Evolutionary conservation across 805 yeast genomes (phyloP).

Genomic region (Pichia nakasei): DNA sequence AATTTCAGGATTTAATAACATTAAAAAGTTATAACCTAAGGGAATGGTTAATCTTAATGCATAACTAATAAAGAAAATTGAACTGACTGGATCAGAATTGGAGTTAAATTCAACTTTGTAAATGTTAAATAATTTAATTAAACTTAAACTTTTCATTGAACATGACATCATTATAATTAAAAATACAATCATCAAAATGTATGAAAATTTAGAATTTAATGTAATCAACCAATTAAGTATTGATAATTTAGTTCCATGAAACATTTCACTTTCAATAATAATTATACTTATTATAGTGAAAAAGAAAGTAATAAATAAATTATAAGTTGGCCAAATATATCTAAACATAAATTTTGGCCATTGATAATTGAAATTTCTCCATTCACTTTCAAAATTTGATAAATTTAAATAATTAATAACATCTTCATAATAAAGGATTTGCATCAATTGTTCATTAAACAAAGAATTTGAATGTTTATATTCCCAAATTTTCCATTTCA

Average conservation of each 20-base stretch:
- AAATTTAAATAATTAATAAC: slow-evolving; percentile 29
- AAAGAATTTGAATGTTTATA: slow-evolving; percentile 48
- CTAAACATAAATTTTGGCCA: slow-evolving; percentile 1
- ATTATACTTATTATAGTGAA: slow-evolving; percentile 39
- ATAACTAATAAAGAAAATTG: slow-evolving; percentile 71
- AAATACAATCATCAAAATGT: slow-evolving; percentile 30
- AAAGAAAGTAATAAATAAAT: slow-evolving; percentile 34
- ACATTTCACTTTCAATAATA: slow-evolving; percentile 63
- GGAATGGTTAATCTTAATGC: slow-evolving; percentile 79
- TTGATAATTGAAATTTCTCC: slow-evolving; percentile 2
- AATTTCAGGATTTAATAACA: slow-evolving; percentile 36
- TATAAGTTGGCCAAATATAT: slow-evolving; percentile 32
- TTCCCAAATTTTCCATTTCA: slow-evolving; percentile 26
- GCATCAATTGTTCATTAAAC: slow-evolving; percentile 40
- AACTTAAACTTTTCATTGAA: slow-evolving; percentile 57
- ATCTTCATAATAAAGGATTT: slow-evolving; percentile 51
- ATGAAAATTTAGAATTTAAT: slow-evolving; percentile 5
- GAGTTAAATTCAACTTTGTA: slow-evolving; percentile 61
- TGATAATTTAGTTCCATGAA: slow-evolving; percentile 61
- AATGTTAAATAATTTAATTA: slow-evolving; percentile 61
- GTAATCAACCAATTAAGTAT: slow-evolving; percentile 41
- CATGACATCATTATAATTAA: slow-evolving; percentile 62
- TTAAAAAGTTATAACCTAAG: slow-evolving; percentile 67
- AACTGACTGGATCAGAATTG: slow-evolving; percentile 65
- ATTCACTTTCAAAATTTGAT: slow-evolving; percentile 2